Evolutionary conservation across 371 early-diverging fungal genomes (phyloP).

Genomic region (Mucor lusitanicus): DNA sequence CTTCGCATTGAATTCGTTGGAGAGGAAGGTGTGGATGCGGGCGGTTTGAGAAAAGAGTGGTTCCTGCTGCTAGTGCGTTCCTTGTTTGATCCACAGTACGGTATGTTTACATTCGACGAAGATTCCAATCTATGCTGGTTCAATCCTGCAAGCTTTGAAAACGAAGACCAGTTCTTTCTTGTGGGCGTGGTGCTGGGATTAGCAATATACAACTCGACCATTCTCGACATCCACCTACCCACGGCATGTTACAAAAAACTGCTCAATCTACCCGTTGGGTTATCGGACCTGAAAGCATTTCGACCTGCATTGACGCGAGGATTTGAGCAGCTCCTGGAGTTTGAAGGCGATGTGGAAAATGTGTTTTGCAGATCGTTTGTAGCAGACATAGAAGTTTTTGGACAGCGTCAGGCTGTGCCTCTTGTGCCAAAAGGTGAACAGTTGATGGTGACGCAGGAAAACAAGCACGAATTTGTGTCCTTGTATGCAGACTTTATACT

Average conservation of each 20-base stretch:
- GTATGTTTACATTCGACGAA: slow-evolving; percentile 75
- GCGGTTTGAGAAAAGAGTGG: slow-evolving; percentile 97
- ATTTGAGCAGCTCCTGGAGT: slow-evolving; percentile 79
- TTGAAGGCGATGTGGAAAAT: slow-evolving; percentile 81
- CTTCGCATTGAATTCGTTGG: slow-evolving; percentile 86
- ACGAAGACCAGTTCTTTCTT: slow-evolving; percentile 87
- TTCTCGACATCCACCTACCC: slow-evolving; percentile 90
- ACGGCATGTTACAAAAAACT: slow-evolving; percentile 94
- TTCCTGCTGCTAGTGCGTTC: slow-evolving; percentile 89
- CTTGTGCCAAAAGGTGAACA: slow-evolving; percentile 73
- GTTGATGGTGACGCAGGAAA: slow-evolving; percentile 75
- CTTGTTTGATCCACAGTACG: slow-evolving; percentile 89
- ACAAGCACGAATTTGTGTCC: slow-evolving; percentile 80
- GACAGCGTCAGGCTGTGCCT: slow-evolving; percentile 69
- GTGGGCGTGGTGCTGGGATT: slow-evolving; percentile 93
- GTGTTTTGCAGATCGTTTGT: slow-evolving; percentile 86
- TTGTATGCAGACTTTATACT: slow-evolving; percentile 82
- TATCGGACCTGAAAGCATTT: slow-evolving; percentile 62
- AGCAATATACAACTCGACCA: slow-evolving; percentile 92
- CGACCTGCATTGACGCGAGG: slow-evolving; percentile 79
- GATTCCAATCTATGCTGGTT: slow-evolving; percentile 89
- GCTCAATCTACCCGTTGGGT: slow-evolving; percentile 61
- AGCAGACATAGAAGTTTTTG: slow-evolving; percentile 77
- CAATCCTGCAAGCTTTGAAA: slow-evolving; percentile 84
- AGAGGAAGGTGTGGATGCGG: slow-evolving; percentile 94